Evolutionary conservation across 768 basidiomycete genomes (phyloP).

Genomic region (Lanmaoa rubissima): DNA sequence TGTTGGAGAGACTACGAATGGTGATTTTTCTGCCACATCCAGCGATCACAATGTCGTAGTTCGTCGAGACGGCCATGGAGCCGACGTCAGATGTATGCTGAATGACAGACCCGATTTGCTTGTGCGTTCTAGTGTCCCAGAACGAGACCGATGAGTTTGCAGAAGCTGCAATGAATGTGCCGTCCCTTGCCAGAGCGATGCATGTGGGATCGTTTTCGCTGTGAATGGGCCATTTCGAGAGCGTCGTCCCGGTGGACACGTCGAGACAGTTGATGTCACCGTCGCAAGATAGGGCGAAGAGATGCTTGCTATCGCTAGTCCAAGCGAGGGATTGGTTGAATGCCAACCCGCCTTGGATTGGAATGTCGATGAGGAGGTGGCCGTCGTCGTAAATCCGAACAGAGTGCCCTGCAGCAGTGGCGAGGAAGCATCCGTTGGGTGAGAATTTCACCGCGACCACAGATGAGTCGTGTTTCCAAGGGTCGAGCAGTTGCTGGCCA

Average conservation of each 20-base stretch:
- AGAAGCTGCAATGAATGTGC: neutral
- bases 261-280: neutral
- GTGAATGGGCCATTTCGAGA: neutral
- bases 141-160: neutral
- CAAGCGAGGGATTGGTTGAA: neutral
- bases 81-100: neutral
- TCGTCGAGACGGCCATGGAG: conserved; percentile 3
- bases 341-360: too few relatives aligned
- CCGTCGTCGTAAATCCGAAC: conserved; percentile 5
- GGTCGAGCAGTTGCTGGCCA: neutral
- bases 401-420: neutral
- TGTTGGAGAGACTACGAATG: neutral
- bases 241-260: neutral
- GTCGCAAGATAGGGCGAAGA: neutral
- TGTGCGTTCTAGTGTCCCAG: conserved; percentile 6
- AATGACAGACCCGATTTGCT: neutral
- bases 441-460: conserved; percentile 5
- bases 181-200: neutral
- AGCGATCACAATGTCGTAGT: neutral
- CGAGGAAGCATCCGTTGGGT: conserved; percentile 2
- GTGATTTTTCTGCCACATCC: conserved; percentile 3
- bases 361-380: neutral
- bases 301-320: neutral
- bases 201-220: neutral
- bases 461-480: neutral